Conservation (phyloP, 2,329 filamentous ascomycete species). For the Aspergillus sp. region DNA sequence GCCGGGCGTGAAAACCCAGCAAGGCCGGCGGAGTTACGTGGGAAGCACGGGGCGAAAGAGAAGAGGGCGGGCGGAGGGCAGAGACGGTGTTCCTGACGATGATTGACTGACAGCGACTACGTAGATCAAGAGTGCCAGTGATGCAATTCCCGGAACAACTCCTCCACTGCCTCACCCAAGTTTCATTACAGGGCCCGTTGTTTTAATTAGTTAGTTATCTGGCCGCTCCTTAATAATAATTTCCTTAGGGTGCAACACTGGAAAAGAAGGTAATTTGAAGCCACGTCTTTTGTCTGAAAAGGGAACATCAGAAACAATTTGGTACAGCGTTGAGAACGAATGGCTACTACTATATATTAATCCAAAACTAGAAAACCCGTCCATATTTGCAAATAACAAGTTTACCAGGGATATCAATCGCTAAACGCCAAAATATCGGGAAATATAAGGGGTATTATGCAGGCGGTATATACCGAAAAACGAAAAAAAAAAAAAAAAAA, state of each 20-base stretch:
- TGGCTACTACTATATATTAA: constrained; percentile 21
- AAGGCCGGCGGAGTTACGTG: background rate
- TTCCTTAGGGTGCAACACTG: background rate
- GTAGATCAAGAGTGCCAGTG: constrained; percentile 13
- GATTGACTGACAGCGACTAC: constrained; percentile 4
- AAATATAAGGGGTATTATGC: constrained; percentile 14
- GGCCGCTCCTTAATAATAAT: background rate
- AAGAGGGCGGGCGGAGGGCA: background rate
- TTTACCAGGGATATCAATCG: constrained; percentile 10
- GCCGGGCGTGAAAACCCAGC: background rate
- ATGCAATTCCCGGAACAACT: constrained; percentile 7
- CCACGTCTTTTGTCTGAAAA: background rate
- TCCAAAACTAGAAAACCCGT: background rate
- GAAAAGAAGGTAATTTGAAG: no score
- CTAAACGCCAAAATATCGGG: constrained; percentile 7
- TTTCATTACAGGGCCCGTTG: background rate
- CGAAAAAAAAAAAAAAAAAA: background rate
- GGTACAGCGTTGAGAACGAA: constrained; percentile 12
- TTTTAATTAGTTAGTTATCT: background rate
- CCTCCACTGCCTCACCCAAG: background rate
- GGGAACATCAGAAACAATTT: background rate
- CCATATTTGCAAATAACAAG: constrained; percentile 13
- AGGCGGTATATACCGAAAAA: constrained; percentile 10
- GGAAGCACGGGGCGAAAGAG: background rate
- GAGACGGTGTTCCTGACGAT: constrained; percentile 4